Conservation (phyloP, 352 stramenopile genomes). For the Phytophthora hibernalis region DNA sequence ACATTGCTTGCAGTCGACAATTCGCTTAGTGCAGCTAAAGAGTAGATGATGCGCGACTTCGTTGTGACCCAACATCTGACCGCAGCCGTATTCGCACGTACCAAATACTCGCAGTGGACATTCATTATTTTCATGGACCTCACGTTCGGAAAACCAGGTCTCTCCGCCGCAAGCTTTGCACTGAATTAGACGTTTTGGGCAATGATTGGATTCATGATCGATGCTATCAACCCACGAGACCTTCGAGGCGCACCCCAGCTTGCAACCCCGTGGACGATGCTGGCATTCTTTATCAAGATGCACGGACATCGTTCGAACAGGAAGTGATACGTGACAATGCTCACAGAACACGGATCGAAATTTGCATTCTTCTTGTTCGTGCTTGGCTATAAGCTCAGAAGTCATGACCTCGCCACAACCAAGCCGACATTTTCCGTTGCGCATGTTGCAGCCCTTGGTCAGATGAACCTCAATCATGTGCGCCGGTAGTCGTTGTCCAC, state of each 20-base stretch:
- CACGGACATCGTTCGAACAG: conserved; percentile 28
- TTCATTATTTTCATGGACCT: conserved; percentile 48
- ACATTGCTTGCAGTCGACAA: conserved; percentile 62
- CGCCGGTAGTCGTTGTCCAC: conserved; percentile 59
- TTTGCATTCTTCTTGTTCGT: conserved; percentile 61
- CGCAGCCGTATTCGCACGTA: conserved; percentile 55
- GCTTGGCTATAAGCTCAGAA: conserved; percentile 48
- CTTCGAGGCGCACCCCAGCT: conserved; percentile 47
- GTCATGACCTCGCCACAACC: conserved; percentile 63
- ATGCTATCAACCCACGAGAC: conserved; percentile 35
- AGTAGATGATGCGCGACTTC: conserved; percentile 68
- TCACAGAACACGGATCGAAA: conserved; percentile 57
- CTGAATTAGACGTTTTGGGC: conserved; percentile 69
- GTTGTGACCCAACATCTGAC: conserved; percentile 50
- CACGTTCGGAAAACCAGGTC: conserved; percentile 56
- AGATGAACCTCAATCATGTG: conserved; percentile 51
- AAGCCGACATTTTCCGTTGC: conserved; percentile 63
- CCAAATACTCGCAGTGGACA: conserved; percentile 65
- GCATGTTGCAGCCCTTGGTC: conserved; percentile 66
- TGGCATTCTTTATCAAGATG: conserved; percentile 54
- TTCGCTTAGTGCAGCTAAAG: conserved; percentile 53
- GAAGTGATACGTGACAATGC: conserved; percentile 53
- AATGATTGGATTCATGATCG: conserved; percentile 51
- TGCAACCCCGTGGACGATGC: conserved; percentile 52
- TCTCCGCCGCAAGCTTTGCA: conserved; percentile 54